Evolutionary conservation across 805 yeast genomes (phyloP).

Genomic region (Brettanomyces nanus): DNA sequence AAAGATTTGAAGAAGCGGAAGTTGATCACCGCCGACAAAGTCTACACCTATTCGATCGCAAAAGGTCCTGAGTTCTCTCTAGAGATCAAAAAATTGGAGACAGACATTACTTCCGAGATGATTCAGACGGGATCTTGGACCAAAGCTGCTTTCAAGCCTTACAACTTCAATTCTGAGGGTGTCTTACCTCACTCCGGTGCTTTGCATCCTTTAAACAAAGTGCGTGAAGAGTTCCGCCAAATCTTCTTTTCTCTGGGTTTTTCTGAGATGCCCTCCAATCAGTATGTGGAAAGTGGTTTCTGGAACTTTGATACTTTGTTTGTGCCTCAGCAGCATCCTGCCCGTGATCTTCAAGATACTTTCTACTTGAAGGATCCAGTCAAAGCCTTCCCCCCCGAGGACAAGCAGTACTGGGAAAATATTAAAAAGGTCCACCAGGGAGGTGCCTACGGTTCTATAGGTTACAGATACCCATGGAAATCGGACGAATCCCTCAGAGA

Average conservation of each 20-base stretch:
- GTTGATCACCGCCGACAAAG: constrained; percentile 62
- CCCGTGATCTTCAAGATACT: constrained; percentile 97
- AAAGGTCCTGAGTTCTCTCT: constrained; percentile 84
- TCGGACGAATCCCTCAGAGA: constrained; percentile 82
- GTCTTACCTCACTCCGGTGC: constrained; percentile 82
- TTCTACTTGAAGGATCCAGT: constrained; percentile 93
- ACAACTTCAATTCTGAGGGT: constrained; percentile 95
- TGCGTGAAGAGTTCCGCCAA: constrained; percentile 95
- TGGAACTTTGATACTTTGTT: constrained; percentile 97
- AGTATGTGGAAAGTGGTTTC: constrained; percentile 95
- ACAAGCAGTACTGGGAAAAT: constrained; percentile 67
- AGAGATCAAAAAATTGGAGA: constrained; percentile 73
- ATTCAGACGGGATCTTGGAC: constrained; percentile 76
- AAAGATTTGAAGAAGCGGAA: constrained; percentile 92
- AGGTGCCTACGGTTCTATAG: constrained; percentile 90
- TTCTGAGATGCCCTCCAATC: constrained; percentile 98
- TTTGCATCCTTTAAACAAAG: constrained; percentile 92
- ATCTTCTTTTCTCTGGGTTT: constrained; percentile 97
- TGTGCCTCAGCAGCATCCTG: constrained; percentile 99
- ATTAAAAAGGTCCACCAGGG: constrained; percentile 78
- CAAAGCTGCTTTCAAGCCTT: constrained; percentile 79
- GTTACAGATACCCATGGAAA: constrained; percentile 98
- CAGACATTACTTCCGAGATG: constrained; percentile 95
- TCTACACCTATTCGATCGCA: constrained; percentile 61
- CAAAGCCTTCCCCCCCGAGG: constrained; percentile 75